phyloP scores from a whole-genome alignment of 345 rosid species.

The Cochlearia excelsa region DNA sequence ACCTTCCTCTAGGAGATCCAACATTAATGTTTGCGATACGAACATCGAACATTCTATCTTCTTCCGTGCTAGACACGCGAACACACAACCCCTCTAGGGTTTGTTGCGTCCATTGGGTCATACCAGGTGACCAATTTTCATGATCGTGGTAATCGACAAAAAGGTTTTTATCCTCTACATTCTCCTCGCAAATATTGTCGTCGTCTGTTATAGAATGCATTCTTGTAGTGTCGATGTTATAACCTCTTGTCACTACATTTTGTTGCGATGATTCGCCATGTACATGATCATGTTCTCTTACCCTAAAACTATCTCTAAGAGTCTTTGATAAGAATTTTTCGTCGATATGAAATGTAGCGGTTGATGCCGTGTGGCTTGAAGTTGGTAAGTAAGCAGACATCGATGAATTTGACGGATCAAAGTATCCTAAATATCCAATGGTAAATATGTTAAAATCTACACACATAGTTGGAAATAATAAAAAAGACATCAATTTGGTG shows the following conservation, averaged over 20 bases:
- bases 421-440: neutral
- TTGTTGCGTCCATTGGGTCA: slow-evolving; percentile 36
- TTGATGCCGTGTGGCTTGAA: slow-evolving; percentile 19
- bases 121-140: slow-evolving; percentile 38
- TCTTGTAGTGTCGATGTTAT: too few species aligned
- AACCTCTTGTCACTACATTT: slow-evolving; percentile 10
- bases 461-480: too few species aligned
- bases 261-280: slow-evolving; percentile 16
- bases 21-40: slow-evolving; percentile 20
- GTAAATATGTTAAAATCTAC: too few species aligned
- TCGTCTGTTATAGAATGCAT: too few species aligned
- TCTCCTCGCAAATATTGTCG: too few species aligned
- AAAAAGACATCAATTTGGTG: too few species aligned
- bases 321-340: neutral
- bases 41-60: slow-evolving; percentile 29
- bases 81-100: slow-evolving; percentile 23
- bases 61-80: slow-evolving; percentile 32
- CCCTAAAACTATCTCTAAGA: slow-evolving; percentile 24
- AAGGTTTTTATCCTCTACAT: slow-evolving; percentile 18
- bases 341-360: slow-evolving; percentile 25
- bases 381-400: slow-evolving; percentile 8
- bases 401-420: slow-evolving; percentile 11
- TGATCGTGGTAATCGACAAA: slow-evolving; percentile 30
- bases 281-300: slow-evolving; percentile 6
- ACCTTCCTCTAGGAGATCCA: slow-evolving; percentile 46